Evolutionary conservation across 306 rosid genomes (phyloP), one percentile per base, ranked within the genome.

Genomic region (Citrullus amarus): DNA sequence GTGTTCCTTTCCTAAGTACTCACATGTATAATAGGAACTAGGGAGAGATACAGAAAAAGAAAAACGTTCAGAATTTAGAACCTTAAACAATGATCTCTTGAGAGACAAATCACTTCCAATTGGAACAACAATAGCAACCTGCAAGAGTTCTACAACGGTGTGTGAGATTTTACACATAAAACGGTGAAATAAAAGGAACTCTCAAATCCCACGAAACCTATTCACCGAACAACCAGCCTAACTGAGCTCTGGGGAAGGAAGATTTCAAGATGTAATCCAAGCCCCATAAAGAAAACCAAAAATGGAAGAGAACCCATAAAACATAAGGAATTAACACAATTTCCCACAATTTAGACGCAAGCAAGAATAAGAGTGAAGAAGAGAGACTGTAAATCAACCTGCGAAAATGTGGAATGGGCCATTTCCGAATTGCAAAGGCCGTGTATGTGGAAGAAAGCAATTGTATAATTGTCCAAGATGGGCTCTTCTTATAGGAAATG

Each of bases 51-150:
- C 17, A 38, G 32, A 56, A 34, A 38, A 43, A 39, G 50, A 41
- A 55, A 43, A 30, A 50, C 2, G 11, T 6, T 12, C 48, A 50
- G 53, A 25, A 76, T 54, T 39, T 48, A 58, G 43, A 28, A 88
- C 92, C 92, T 71, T 25, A 25, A 25, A 25, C 25, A 25, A 25
- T 25, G 25, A 25, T 25, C 25, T 25, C 25, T 25, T 25, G 25
- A 25, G 25, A 25, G 1, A 25, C 25, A 25, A 25, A 25, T 25
- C 25, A 25, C 25, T 25, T 25, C 87, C 90, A 75, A 75, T 75
- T 43, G 90, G 87, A 86, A 85, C 83, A 80, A 53, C 74, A 22
- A 86, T 75, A 44, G 86, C 68, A 83, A 59, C 82, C 92, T 88
- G 87, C 75, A 81, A 72, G 62, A 81, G 78, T 39, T 30, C 43